phyloP scores from a whole-genome alignment of 257 asterid species.

The Haberlea rhodopensis region DNA sequence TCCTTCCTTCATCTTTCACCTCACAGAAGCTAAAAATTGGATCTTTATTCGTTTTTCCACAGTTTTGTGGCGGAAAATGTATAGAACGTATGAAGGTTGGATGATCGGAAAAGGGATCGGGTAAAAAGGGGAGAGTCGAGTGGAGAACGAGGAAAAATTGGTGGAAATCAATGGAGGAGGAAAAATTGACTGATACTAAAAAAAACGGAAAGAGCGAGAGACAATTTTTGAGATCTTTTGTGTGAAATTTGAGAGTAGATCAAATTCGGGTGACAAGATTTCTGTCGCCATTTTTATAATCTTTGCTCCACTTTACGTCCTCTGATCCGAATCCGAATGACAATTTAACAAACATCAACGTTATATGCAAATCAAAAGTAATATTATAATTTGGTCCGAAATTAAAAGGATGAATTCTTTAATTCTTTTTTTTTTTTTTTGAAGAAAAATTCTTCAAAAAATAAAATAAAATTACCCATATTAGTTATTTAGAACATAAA shows the following conservation, averaged over 20 bases:
- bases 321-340: neutral
- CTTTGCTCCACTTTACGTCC: neutral
- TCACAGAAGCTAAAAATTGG: neutral
- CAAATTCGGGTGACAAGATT: neutral
- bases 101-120: neutral
- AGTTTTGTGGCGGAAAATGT: neutral
- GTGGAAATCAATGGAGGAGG: neutral
- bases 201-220: neutral
- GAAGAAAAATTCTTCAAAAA: no score
- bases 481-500: no score
- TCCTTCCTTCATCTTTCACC: constrained; percentile 15
- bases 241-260: neutral
- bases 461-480: no score
- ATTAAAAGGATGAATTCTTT: no score
- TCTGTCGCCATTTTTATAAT: neutral
- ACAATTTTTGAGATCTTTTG: neutral
- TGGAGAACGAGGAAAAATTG: neutral
- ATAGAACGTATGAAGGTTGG: neutral
- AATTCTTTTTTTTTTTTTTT: no score
- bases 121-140: neutral
- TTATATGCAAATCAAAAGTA: neutral
- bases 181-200: neutral
- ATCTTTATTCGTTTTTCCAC: neutral
- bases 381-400: neutral
- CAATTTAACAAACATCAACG: neutral